phyloP scores from a whole-genome alignment of 78 protist genomes.

The Acrasis kona region DNA sequence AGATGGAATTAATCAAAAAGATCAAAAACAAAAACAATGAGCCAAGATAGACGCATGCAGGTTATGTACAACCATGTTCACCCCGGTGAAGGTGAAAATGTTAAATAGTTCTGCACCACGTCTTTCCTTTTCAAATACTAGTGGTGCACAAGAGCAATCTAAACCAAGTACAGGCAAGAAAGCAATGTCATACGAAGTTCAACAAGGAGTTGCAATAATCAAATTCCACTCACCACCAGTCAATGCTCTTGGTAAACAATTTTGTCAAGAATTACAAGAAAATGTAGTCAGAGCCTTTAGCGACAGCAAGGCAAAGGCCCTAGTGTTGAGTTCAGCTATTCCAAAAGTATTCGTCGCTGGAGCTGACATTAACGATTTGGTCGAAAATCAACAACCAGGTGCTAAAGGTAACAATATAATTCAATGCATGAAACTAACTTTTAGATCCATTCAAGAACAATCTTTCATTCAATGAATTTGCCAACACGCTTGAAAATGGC shows the following conservation, averaged over 20 bases:
- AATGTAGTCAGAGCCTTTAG: background rate
- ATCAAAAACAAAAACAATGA: no score
- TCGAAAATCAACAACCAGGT: constrained; percentile 30
- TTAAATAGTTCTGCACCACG: no score
- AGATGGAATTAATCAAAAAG: no score
- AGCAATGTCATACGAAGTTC: no score
- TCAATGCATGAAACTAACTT: no score
- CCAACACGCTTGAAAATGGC: constrained; percentile 6
- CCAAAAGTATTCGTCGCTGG: constrained; percentile 13
- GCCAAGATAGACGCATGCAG: no score
- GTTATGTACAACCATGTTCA: no score
- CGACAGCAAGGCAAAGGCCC: background rate
- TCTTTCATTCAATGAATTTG: constrained; percentile 38
- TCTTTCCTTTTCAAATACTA: no score
- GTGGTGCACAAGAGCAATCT: no score
- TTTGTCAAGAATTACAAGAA: background rate
- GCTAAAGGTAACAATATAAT: constrained; percentile 32
- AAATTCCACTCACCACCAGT: constrained; percentile 39
- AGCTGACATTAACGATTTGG: constrained; percentile 20
- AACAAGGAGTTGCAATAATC: background rate
- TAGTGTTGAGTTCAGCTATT: constrained; percentile 12
- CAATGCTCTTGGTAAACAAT: constrained; percentile 7
- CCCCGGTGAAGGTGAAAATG: no score
- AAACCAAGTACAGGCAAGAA: no score
- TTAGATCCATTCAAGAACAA: background rate